phyloP scores from a whole-genome alignment of 495 filamentous ascomycete genomes.

The Aspergillus sclerotiicarbonarius region DNA sequence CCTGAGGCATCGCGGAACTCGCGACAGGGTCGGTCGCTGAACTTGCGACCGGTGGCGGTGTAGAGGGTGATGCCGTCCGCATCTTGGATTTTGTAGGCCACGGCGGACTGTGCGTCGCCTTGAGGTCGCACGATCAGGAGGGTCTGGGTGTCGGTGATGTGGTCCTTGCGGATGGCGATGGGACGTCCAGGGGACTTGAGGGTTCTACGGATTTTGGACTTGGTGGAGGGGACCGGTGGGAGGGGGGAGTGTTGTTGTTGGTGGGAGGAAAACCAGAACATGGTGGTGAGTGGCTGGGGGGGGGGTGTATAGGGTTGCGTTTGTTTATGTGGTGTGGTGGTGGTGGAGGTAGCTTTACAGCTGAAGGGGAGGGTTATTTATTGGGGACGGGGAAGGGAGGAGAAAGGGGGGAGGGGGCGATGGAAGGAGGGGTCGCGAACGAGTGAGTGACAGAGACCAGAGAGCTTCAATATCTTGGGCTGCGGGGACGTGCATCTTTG shows the following conservation, averaged over 20 bases:
- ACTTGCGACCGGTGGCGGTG: constrained; percentile 17
- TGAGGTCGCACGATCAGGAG: constrained; percentile 12
- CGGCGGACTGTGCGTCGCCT: constrained; percentile 10
- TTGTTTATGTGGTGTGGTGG: too few species aligned
- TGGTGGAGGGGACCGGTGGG: not conserved
- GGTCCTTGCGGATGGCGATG: constrained; percentile 17
- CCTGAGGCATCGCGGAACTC: constrained; percentile 22
- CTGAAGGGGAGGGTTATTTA: not conserved
- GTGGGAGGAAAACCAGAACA: constrained; percentile 7
- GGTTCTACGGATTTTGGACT: constrained; percentile 13
- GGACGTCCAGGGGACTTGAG: constrained; percentile 18
- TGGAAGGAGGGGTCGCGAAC: not conserved
- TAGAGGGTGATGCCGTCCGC: constrained; percentile 5
- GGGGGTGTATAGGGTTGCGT: not conserved
- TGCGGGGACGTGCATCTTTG: not conserved
- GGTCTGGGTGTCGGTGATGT: constrained; percentile 14
- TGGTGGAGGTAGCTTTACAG: not conserved
- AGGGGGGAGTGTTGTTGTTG: constrained; percentile 1
- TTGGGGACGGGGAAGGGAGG: not conserved
- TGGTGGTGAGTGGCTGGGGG: not conserved
- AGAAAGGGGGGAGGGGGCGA: not conserved
- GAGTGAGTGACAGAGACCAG: not conserved
- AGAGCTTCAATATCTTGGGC: not conserved
- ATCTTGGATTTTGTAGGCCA: constrained; percentile 12
- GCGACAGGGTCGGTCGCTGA: constrained; percentile 13